phyloP scores from a whole-genome alignment of 495 filamentous ascomycete species.

The Aspergillus heteromorphus region DNA sequence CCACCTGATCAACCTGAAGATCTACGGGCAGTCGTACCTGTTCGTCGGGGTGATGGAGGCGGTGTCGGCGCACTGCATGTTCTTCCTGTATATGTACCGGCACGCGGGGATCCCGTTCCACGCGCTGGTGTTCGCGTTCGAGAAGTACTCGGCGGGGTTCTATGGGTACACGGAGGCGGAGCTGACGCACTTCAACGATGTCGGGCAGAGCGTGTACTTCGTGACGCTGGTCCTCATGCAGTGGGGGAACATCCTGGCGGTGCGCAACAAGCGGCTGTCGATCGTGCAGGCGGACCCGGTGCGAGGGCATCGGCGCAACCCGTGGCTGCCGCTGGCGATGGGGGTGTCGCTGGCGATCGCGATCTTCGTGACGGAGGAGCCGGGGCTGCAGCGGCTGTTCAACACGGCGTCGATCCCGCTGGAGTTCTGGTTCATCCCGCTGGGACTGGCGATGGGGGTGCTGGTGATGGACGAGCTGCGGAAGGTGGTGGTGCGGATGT shows the following conservation, averaged over 20 bases:
- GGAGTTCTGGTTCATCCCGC: conserved; percentile 48
- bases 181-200: conserved; percentile 38
- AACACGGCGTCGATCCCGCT: conserved; percentile 43
- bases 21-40: conserved; percentile 47
- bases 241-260: conserved; percentile 46
- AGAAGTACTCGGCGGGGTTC: conserved; percentile 42
- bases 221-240: conserved; percentile 60
- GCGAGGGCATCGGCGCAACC: conserved; percentile 42
- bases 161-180: conserved; percentile 41
- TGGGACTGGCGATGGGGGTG: conserved; percentile 44
- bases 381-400: conserved; percentile 44
- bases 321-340: conserved; percentile 42
- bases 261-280: conserved; percentile 46
- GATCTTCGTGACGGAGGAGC: conserved; percentile 48
- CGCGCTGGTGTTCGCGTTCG: conserved; percentile 43
- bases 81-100: conserved; percentile 45
- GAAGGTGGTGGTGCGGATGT: conserved; percentile 41
- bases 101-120: conserved; percentile 40
- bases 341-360: conserved; percentile 43
- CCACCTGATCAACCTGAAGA: conserved; percentile 47
- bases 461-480: conserved; percentile 46
- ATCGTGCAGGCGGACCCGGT: conserved; percentile 49
- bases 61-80: conserved; percentile 45
- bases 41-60: conserved; percentile 48
- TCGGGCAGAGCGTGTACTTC: conserved; percentile 65